Evolutionary conservation across 164 flowering plant genomes (phyloP), one percentile per base, ranked within the genome.

Genomic region (Litsea cubeba): DNA sequence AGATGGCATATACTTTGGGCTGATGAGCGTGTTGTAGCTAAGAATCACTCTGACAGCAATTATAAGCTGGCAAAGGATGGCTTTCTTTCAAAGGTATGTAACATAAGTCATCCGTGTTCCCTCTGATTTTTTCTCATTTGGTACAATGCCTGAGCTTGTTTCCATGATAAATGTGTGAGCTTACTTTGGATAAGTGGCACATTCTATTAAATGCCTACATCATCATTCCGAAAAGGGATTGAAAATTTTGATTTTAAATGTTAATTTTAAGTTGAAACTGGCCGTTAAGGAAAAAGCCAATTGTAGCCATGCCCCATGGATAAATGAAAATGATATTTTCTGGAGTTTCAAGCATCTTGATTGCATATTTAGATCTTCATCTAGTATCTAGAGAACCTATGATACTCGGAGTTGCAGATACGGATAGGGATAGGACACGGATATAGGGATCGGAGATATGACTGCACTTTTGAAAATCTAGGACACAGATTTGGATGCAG

Each of bases 1-100:
- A 90, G 87, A 72, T 91, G 98, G 98, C 80, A 93, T 73, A 77
- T 93, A 65, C 90, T 90, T 80, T 93, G 95, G 98, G 97, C 83
- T 7, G 98, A 93, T 62, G 97, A 93, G 78, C 89, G 95, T 62
- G 92, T 89, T 32, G 98, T 93, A 35, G 82, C 94, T 0, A 93
- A 91, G 79, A 88, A 62, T 73, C 98, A 93, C 70, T 72, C 83
- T 2, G 95, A 91, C 75, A 93, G 97, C 88, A 93, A 93, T 75
- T 93, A 93, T 62, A 91, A 88, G 87, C 84, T 88, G 12, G 90
- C 89, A 10, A 90, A 89, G 81, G 93, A 91, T 75, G 80, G 82
- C 10, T 76, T 93, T 68, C 79, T 93, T 65, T 89, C 95, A 70
- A 91, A 90, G 95, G 97, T 91, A 81, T 73, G 71, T 2, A 17